Percentiles rank a stretch among this genome's conserved stretches.
Evolutionary conservation across 169 alveolate species (phyloP).

Genomic region (Plasmodium adleri): DNA sequence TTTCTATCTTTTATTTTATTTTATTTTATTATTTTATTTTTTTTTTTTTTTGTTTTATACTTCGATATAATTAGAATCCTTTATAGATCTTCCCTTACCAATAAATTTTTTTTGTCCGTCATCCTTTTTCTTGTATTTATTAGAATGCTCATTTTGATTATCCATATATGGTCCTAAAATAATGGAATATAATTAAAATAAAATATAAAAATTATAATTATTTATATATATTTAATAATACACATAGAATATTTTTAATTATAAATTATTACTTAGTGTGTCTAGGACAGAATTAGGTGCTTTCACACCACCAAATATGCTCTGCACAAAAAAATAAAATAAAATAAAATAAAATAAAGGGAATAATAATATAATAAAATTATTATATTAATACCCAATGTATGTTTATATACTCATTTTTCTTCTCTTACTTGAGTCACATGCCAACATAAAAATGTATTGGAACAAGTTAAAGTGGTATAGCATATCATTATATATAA

Average conservation of each 20-base stretch:
- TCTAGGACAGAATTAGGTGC: slow-evolving; percentile 22
- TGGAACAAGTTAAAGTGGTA: slow-evolving; percentile 22
- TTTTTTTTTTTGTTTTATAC: background rate
- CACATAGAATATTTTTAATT: background rate
- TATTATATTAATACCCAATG: background rate
- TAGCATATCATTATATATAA: slow-evolving; percentile 21
- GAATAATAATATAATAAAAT: too few relatives aligned
- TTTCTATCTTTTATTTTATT: too few relatives aligned
- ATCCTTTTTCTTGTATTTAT: slow-evolving; percentile 20
- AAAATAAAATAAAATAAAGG: slow-evolving; percentile 4
- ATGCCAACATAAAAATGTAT: slow-evolving; percentile 41
- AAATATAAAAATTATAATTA: background rate
- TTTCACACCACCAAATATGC: slow-evolving; percentile 40
- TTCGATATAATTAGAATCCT: slow-evolving; percentile 27
- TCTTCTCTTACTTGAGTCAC: slow-evolving; percentile 37
- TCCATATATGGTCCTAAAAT: slow-evolving; percentile 8
- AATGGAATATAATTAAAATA: background rate
- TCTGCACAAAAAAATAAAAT: slow-evolving; percentile 8
- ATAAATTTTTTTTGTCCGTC: slow-evolving; percentile 34
- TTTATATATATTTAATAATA: background rate
- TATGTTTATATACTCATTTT: background rate
- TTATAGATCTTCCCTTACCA: slow-evolving; percentile 63
- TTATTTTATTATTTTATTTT: background rate
- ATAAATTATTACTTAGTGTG: slow-evolving; percentile 29
- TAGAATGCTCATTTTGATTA: slow-evolving; percentile 12